These are phyloP conservation scores for Penicillium sp. DNA, from an alignment of 2,329 filamentous ascomycete genomes.

Conservation along the genomic window DNA sequence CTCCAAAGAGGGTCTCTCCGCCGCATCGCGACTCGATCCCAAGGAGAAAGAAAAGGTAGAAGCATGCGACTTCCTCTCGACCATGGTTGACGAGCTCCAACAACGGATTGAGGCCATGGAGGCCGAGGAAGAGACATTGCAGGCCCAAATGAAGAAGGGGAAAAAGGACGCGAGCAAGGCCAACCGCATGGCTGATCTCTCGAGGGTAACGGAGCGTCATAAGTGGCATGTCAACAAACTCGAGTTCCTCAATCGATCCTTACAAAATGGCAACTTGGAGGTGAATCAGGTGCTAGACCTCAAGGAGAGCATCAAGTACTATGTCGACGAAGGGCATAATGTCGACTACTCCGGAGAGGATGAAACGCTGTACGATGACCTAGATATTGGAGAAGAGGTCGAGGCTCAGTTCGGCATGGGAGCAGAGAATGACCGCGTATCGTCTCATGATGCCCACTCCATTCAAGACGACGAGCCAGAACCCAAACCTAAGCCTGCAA, in stretches of 20 bases:
- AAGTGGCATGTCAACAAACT: slow-evolving; percentile 96
- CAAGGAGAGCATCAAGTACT: slow-evolving; percentile 92
- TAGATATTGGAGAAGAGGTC: slow-evolving; percentile 82
- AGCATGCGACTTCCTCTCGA: slow-evolving; percentile 79
- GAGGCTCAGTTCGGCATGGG: slow-evolving; percentile 83
- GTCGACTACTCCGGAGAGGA: slow-evolving; percentile 86
- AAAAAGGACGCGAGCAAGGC: slow-evolving; percentile 84
- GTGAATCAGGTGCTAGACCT: slow-evolving; percentile 83
- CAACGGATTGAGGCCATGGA: slow-evolving; percentile 91
- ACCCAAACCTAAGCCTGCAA: slow-evolving; percentile 58
- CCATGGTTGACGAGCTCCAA: slow-evolving; percentile 89
- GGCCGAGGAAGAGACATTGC: slow-evolving; percentile 83
- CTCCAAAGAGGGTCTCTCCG: slow-evolving; percentile 94
- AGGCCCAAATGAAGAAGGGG: slow-evolving; percentile 90
- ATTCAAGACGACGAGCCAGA: slow-evolving; percentile 81
- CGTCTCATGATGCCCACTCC: slow-evolving; percentile 94
- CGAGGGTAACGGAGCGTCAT: slow-evolving; percentile 82
- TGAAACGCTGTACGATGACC: slow-evolving; percentile 91
- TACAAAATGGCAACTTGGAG: slow-evolving; percentile 92
- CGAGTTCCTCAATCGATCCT: slow-evolving; percentile 82
- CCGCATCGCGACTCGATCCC: slow-evolving; percentile 91
- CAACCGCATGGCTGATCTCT: slow-evolving; percentile 85
- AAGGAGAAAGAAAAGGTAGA: slow-evolving; percentile 95
- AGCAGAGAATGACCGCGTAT: slow-evolving; percentile 80
- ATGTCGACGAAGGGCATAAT: slow-evolving; percentile 86